Percentiles rank a stretch among this genome's conserved stretches.
phyloP scores from a whole-genome alignment of 768 basidiomycete genomes.

The Pisolithus tinctorius region DNA sequence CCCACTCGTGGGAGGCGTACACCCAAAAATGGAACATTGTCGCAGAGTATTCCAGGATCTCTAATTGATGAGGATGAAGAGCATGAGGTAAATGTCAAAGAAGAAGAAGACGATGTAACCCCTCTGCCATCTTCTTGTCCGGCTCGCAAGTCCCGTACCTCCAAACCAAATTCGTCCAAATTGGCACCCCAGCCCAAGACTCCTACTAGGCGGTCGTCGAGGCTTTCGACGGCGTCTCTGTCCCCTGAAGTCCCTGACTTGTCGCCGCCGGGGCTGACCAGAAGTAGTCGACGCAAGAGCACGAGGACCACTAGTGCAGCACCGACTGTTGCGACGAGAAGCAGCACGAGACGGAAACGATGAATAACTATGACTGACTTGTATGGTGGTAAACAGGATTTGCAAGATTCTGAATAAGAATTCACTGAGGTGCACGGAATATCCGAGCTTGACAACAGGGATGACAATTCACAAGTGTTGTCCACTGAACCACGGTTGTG shows the following conservation, averaged over 20 bases:
- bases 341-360: constrained; percentile 27
- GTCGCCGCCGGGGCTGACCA: constrained; percentile 18
- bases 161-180: constrained; percentile 2
- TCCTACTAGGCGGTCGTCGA: constrained; percentile 31
- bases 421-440: too few relatives aligned
- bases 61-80: constrained; percentile 34
- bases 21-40: constrained; percentile 10
- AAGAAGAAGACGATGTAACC: constrained; percentile 28
- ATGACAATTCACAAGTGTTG: too few relatives aligned
- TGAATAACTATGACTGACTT: not conserved
- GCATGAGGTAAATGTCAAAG: constrained; percentile 22
- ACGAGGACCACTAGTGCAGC: constrained; percentile 8
- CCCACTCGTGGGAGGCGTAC: constrained; percentile 3
- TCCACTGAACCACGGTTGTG: too few relatives aligned
- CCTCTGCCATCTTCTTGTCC: constrained; percentile 23
- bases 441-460: too few relatives aligned
- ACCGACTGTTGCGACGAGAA: constrained; percentile 19
- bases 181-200: constrained; percentile 9
- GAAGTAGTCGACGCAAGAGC: constrained; percentile 14
- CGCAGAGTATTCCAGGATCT: constrained; percentile 37
- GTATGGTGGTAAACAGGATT: not conserved
- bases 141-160: constrained; percentile 8
- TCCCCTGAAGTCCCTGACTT: constrained; percentile 25
- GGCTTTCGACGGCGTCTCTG: constrained; percentile 27
- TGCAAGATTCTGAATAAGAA: too few relatives aligned